A percentile compares a stretch with the other conserved stretches of the same genome.
Conservation (phyloP, 2,329 filamentous ascomycete genomes). For the Pyrenochaeta sp. region DNA sequence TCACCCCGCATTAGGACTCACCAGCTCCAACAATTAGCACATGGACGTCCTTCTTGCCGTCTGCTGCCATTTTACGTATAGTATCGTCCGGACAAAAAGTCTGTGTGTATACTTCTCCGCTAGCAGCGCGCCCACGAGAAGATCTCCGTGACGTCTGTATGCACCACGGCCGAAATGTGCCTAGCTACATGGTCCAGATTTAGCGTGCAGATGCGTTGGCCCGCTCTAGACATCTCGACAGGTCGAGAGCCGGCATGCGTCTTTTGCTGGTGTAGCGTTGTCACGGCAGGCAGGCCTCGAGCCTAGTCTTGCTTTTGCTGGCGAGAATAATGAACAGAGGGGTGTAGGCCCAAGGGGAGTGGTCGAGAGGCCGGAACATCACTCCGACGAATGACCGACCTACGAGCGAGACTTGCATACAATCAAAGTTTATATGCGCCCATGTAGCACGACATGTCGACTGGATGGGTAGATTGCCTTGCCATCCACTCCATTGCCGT, state of each 20-base stretch:
- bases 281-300: too few species aligned
- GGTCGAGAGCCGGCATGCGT: neutral
- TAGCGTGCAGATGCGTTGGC: neutral
- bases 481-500: too few species aligned
- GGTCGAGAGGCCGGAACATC: neutral
- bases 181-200: neutral
- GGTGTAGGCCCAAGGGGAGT: neutral
- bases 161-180: neutral
- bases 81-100: neutral
- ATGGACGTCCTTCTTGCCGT: slow-evolving; percentile 9
- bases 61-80: neutral
- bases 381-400: neutral
- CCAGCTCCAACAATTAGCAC: slow-evolving; percentile 21
- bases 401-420: neutral
- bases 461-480: too few species aligned
- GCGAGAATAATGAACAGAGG: neutral
- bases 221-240: neutral
- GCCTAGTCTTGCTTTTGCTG: neutral
- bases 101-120: neutral
- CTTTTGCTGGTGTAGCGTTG: neutral
- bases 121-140: neutral
- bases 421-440: too few species aligned
- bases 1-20: slow-evolving; percentile 12
- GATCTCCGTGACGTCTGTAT: neutral
- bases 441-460: neutral